These are phyloP conservation scores for Nicotiana sylvestris DNA, from an alignment of 257 asterid genomes.

Conservation along the genomic window DNA sequence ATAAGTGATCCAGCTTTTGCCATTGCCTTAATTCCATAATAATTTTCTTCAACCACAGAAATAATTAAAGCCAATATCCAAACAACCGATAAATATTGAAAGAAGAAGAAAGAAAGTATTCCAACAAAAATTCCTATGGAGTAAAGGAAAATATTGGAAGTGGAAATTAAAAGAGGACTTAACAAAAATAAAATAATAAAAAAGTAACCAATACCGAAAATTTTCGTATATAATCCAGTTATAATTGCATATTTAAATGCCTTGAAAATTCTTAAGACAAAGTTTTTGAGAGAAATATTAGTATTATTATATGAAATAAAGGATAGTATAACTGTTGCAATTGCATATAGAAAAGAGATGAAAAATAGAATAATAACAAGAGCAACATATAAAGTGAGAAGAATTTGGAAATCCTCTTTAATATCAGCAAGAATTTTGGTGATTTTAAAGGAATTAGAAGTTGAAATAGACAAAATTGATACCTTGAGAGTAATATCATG, in stretches of 20 bases:
- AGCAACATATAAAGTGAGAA: background rate
- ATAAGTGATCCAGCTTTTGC: conserved; percentile 34
- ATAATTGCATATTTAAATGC: conserved; percentile 17
- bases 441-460: conserved; percentile 1
- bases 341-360: conserved; percentile 5
- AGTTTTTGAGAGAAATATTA: conserved; percentile 15
- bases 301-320: conserved; percentile 4
- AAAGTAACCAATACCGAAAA: conserved; percentile 21
- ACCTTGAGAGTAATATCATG: conserved; percentile 19
- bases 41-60: conserved; percentile 40
- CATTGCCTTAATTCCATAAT: conserved; percentile 34
- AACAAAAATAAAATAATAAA: background rate
- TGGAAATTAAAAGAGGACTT: background rate
- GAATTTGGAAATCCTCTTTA: background rate
- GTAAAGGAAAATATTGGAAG: background rate
- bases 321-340: conserved; percentile 14
- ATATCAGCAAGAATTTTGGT: background rate
- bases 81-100: conserved; percentile 15
- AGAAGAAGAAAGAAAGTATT: background rate
- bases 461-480: background rate
- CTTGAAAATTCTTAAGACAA: background rate
- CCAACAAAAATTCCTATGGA: conserved; percentile 9
- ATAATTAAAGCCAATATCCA: conserved; percentile 28
- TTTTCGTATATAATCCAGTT: conserved; percentile 28
- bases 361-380: conserved; percentile 1